These are phyloP conservation scores for Exophiala xenobiotica DNA, from an alignment of 2,329 filamentous ascomycete genomes.

Conservation along the genomic window DNA sequence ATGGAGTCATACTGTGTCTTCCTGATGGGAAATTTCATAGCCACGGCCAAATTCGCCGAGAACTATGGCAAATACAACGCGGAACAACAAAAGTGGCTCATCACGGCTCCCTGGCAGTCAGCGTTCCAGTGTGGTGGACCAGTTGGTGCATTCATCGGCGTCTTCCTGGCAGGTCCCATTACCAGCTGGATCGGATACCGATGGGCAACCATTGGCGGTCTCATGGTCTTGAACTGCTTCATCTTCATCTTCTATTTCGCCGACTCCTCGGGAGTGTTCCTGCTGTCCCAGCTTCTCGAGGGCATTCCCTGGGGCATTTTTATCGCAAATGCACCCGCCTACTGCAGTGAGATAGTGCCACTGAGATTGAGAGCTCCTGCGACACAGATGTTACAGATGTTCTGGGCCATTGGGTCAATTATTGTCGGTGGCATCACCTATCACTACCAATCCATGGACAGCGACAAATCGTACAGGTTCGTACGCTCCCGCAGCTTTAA, in stretches of 20 bases:
- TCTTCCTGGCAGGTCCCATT: slow-evolving; percentile 60
- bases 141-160: slow-evolving; percentile 60
- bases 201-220: slow-evolving; percentile 55
- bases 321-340: slow-evolving; percentile 64
- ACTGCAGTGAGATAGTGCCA: slow-evolving; percentile 62
- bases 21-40: slow-evolving; percentile 60
- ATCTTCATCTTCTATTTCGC: slow-evolving; percentile 59
- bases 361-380: slow-evolving; percentile 57
- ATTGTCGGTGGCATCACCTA: slow-evolving; percentile 61
- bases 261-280: slow-evolving; percentile 45
- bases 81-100: slow-evolving; percentile 36
- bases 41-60: slow-evolving; percentile 47
- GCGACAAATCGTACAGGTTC: slow-evolving; percentile 45
- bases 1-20: slow-evolving; percentile 67
- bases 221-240: slow-evolving; percentile 59
- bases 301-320: slow-evolving; percentile 67
- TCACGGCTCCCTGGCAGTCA: slow-evolving; percentile 58
- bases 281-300: slow-evolving; percentile 58
- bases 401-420: slow-evolving; percentile 63
- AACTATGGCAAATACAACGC: slow-evolving; percentile 47
- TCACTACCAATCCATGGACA: slow-evolving; percentile 45
- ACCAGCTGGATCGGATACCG: slow-evolving; percentile 63
- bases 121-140: slow-evolving; percentile 57
- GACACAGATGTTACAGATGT: slow-evolving; percentile 66
- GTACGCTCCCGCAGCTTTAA: slow-evolving; percentile 31